phyloP scores from a whole-genome alignment of 768 basidiomycete genomes.

The Paxillus involutus region DNA sequence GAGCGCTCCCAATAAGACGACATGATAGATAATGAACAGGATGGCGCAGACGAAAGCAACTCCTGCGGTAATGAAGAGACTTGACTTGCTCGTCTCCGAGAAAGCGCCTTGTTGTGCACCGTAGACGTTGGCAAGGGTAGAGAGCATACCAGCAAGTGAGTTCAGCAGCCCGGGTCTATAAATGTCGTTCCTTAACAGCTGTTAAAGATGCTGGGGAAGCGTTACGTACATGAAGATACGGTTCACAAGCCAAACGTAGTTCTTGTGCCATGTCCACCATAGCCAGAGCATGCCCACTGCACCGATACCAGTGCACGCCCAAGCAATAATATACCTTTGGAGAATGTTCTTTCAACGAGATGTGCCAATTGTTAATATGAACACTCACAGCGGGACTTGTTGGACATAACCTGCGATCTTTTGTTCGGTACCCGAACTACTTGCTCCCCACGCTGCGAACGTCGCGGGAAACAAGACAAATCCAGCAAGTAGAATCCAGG shows the following conservation, averaged over 20 bases:
- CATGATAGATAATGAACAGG: conserved; percentile 8
- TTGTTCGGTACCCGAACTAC: conserved; percentile 27
- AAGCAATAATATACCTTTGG: conserved; percentile 45
- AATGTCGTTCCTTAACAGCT: neutral
- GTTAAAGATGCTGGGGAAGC: neutral
- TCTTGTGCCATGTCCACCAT: conserved; percentile 52
- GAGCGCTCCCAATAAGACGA: neutral
- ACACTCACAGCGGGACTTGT: conserved; percentile 42
- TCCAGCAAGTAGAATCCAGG: conserved; percentile 54
- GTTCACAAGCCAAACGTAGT: conserved; percentile 52
- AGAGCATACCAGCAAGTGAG: conserved; percentile 50
- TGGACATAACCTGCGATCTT: conserved; percentile 36
- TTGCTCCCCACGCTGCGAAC: conserved; percentile 40
- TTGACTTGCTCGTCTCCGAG: conserved; percentile 39
- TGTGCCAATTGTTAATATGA: neutral
- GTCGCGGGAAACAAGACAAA: conserved; percentile 57
- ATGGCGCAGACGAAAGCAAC: conserved; percentile 37
- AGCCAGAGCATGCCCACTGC: conserved; percentile 47
- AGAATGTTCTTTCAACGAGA: neutral
- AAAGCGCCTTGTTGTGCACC: conserved; percentile 46
- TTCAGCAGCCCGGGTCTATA: conserved; percentile 50
- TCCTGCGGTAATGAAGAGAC: conserved; percentile 41
- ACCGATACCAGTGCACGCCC: conserved; percentile 48
- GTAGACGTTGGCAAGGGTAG: conserved; percentile 46
- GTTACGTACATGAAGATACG: conserved; percentile 47